Conservation (phyloP, 768 basidiomycete genomes). For the Kwoniella botswanensis region DNA sequence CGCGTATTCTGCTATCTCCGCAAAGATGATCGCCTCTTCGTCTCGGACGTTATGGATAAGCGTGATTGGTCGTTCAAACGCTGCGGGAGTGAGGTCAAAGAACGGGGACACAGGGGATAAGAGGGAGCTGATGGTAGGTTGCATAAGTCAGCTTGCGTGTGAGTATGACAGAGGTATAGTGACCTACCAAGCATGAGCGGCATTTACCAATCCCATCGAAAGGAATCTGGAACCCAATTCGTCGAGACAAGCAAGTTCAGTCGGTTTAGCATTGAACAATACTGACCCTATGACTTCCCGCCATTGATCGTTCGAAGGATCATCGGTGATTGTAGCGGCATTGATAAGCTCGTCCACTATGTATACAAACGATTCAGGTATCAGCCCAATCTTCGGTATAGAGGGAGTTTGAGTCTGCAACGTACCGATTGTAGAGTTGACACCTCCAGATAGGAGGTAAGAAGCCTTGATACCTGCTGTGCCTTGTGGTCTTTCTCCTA, state of each 20-base stretch:
- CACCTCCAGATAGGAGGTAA: conserved; percentile 80
- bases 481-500: conserved; percentile 61
- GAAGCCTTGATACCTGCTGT: conserved; percentile 63
- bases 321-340: conserved; percentile 64
- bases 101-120: conserved; percentile 83
- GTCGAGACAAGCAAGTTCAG: conserved; percentile 76
- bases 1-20: conserved; percentile 91
- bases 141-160: background rate
- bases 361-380: background rate
- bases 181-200: conserved; percentile 88
- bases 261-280: conserved; percentile 67
- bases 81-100: conserved; percentile 71
- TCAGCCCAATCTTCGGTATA: conserved; percentile 20
- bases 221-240: conserved; percentile 82
- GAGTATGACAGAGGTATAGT: background rate
- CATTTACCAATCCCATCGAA: conserved; percentile 74
- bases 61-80: conserved; percentile 70
- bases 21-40: conserved; percentile 75
- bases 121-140: conserved; percentile 64
- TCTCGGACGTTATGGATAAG: conserved; percentile 61
- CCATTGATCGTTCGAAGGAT: conserved; percentile 74
- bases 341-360: conserved; percentile 58
- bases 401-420: conserved; percentile 11
- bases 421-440: conserved; percentile 74
- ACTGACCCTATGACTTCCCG: conserved; percentile 84